Conservation (phyloP, 345 rosid genomes). For the Noccaea bulbosa region DNA sequence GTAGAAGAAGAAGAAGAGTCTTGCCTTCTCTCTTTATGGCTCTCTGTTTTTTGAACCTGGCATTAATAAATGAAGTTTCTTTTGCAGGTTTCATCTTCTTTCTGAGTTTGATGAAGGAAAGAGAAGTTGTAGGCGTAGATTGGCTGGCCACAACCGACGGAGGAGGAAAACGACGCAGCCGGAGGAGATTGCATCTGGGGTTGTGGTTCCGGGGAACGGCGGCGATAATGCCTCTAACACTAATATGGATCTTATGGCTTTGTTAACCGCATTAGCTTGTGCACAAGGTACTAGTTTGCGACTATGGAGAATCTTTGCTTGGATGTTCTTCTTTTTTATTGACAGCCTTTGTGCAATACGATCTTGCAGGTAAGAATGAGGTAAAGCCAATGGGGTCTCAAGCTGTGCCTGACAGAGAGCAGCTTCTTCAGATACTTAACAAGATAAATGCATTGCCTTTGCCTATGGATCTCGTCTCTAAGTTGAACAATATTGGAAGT, state of each 20-base stretch:
- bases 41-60: neutral
- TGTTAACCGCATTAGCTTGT: slow-evolving; percentile 65
- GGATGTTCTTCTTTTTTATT: slow-evolving; percentile 24
- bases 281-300: slow-evolving; percentile 62
- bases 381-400: slow-evolving; percentile 45
- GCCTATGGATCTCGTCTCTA: slow-evolving; percentile 71
- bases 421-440: slow-evolving; percentile 72
- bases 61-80: neutral
- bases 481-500: slow-evolving; percentile 57
- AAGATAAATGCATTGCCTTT: slow-evolving; percentile 82
- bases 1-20: slow-evolving; percentile 36
- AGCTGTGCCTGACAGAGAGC: slow-evolving; percentile 65
- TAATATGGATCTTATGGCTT: slow-evolving; percentile 68
- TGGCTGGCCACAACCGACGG: slow-evolving; percentile 80
- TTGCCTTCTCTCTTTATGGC: too few relatives aligned
- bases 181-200: slow-evolving; percentile 65
- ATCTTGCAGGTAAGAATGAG: slow-evolving; percentile 60
- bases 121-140: slow-evolving; percentile 87
- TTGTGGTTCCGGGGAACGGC: slow-evolving; percentile 53
- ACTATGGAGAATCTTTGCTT: neutral
- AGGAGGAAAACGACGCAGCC: slow-evolving; percentile 81
- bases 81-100: slow-evolving; percentile 73
- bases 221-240: slow-evolving; percentile 48
- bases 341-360: slow-evolving; percentile 18
- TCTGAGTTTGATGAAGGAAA: slow-evolving; percentile 89